A percentile compares a stretch with the other conserved stretches of the same genome.
These are phyloP conservation scores for Diaporthe sp. DNA, from an alignment of 2,329 filamentous ascomycete species.

Conservation along the genomic window DNA sequence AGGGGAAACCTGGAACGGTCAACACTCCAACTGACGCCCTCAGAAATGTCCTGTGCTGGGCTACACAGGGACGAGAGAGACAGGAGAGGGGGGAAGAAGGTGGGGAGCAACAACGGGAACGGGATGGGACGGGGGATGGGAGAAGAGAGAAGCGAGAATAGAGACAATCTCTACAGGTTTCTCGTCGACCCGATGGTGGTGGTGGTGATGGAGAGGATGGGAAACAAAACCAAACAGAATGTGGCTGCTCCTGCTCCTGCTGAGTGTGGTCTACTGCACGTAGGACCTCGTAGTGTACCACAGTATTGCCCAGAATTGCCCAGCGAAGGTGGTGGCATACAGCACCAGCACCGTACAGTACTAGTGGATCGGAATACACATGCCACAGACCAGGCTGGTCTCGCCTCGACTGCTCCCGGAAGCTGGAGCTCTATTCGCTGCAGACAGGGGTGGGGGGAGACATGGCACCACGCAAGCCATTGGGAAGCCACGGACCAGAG, in stretches of 20 bases:
- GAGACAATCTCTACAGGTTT: constrained; percentile 37
- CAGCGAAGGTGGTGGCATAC: background rate
- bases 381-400: constrained; percentile 15
- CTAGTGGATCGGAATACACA: constrained; percentile 23
- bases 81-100: constrained; percentile 19
- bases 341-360: constrained; percentile 4
- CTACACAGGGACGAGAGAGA: background rate
- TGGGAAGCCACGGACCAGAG: constrained; percentile 21
- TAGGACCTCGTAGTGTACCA: background rate
- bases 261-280: background rate
- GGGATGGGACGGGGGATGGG: constrained; percentile 27
- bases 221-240: constrained; percentile 18
- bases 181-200: constrained; percentile 38
- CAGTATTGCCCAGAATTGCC: constrained; percentile 6
- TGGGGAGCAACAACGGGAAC: background rate
- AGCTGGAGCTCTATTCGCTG: constrained; percentile 28
- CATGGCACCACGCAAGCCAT: constrained; percentile 18
- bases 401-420: constrained; percentile 20
- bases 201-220: constrained; percentile 23
- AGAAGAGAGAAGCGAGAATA: constrained; percentile 31
- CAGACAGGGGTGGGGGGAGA: constrained; percentile 8
- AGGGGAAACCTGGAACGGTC: constrained; percentile 41
- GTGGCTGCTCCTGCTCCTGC: constrained; percentile 10
- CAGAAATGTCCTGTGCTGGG: constrained; percentile 3
- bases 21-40: constrained; percentile 39